Conservation (phyloP, 2,329 filamentous ascomycete genomes). For the Alternaria sp. region DNA sequence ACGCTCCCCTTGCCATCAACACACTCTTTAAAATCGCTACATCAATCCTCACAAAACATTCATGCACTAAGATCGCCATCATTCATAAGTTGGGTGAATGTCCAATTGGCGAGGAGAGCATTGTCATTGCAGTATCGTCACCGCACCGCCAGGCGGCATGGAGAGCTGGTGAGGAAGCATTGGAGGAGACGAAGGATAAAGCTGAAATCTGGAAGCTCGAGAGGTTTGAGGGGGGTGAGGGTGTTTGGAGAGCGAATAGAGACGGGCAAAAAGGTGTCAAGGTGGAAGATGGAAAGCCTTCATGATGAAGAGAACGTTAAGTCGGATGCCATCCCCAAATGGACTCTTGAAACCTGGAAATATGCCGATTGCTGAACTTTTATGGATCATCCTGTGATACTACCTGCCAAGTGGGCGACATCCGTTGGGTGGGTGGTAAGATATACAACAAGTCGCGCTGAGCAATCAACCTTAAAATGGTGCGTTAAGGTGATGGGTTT, state of each 20-base stretch:
- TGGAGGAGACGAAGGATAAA: conserved; percentile 83
- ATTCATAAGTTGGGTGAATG: conserved; percentile 85
- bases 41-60: conserved; percentile 66
- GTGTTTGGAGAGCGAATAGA: conserved; percentile 86
- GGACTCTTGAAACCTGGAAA: background rate
- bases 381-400: background rate
- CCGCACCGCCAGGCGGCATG: conserved; percentile 86
- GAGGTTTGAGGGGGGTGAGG: conserved; percentile 80
- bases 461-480: background rate
- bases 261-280: conserved; percentile 71
- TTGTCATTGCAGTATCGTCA: conserved; percentile 85
- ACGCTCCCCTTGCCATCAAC: conserved; percentile 72
- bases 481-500: background rate
- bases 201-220: conserved; percentile 98
- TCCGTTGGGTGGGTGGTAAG: background rate
- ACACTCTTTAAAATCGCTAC: conserved; percentile 72
- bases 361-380: background rate
- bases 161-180: conserved; percentile 85
- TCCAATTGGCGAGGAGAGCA: conserved; percentile 90
- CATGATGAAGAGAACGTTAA: conserved; percentile 7
- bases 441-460: background rate
- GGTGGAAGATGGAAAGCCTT: conserved; percentile 42
- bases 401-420: background rate
- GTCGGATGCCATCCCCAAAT: background rate
- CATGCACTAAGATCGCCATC: conserved; percentile 77